phyloP scores from a whole-genome alignment of 306 rosid species.

The Leucaena leucocephala region DNA sequence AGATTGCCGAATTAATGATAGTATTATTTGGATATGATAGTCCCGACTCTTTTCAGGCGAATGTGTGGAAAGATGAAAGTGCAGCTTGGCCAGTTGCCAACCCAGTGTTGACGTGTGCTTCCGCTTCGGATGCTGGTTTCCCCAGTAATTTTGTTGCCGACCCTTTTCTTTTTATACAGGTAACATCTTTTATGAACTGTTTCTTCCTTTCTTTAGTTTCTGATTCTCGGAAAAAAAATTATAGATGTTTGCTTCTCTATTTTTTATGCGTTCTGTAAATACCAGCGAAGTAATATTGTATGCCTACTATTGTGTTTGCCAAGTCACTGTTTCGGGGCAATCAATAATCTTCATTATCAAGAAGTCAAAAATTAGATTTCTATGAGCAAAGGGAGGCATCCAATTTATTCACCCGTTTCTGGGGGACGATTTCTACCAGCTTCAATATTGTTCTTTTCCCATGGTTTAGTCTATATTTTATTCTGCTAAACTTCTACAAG shows the following conservation, averaged over 20 bases:
- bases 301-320: background rate
- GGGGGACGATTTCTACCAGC: slow-evolving; percentile 10
- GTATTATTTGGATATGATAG: slow-evolving; percentile 33
- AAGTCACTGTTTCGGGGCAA: background rate
- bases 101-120: slow-evolving; percentile 92
- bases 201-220: slow-evolving; percentile 28
- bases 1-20: slow-evolving; percentile 2
- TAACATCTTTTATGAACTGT: slow-evolving; percentile 32
- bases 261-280: slow-evolving; percentile 21
- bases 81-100: slow-evolving; percentile 98
- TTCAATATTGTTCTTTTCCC: slow-evolving; percentile 2
- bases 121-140: slow-evolving; percentile 85
- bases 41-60: slow-evolving; percentile 54
- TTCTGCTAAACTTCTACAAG: background rate
- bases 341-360: slow-evolving; percentile 4
- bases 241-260: slow-evolving; percentile 5
- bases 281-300: slow-evolving; percentile 21
- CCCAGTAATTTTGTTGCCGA: slow-evolving; percentile 99
- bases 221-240: slow-evolving; percentile 29
- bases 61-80: slow-evolving; percentile 69
- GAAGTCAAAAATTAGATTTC: slow-evolving; percentile 20
- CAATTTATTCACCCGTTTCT: slow-evolving; percentile 11
- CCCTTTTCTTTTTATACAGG: slow-evolving; percentile 92
- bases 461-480: background rate
- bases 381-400: slow-evolving; percentile 8